Evolutionary conservation across 1,139 yeast species (phyloP), one percentile per base, ranked within the genome.

Genomic region (Yamadazyma diospyri): DNA sequence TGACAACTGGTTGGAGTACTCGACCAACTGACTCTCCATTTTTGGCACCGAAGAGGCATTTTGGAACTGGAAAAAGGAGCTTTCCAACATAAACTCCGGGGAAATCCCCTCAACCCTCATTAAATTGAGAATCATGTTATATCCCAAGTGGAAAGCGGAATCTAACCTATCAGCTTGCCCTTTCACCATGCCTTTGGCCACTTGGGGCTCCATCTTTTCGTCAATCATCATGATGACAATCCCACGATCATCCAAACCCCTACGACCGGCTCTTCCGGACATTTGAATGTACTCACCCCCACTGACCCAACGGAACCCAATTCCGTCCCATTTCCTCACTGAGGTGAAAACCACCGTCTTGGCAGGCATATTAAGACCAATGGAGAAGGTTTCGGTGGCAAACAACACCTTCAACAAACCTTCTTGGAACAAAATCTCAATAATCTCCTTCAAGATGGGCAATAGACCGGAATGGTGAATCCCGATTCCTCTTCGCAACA

Each of bases 231-330:
- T 84, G 49, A 94, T 92, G 35, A 94, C 98, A 57, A 92, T 89
- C 64, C 99, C 99, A 55, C 97, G 81, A 55, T 92, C 97, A 72
- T 94, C 99, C 45, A 94, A 74, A 51, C 99, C 98, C 73, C 99
- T 85, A 72, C 99, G 89, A 51, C 99, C 99, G 12, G 99, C 99
- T 64, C 99, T 81, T 43, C 99, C 99, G 26, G 97, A 86, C 99
- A 92, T 92, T 64, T 94, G 99, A 50, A 92, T 94, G 60, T 92
- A 94, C 62, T 94, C 99, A 65, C 98, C 99, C 39, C 97, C 97
- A 36, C 96, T 86, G 25, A 94, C 96, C 97, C 97, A 92, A 61
- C 99, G 79, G 68, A 89, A 88, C 16, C 92, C 94, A 41, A 77
- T 80, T 50, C 98, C 98, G 60, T 94, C 99, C 95, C 96, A 92